Conservation (phyloP, 2,329 filamentous ascomycete genomes). For the Stenocarpella maydis region DNA sequence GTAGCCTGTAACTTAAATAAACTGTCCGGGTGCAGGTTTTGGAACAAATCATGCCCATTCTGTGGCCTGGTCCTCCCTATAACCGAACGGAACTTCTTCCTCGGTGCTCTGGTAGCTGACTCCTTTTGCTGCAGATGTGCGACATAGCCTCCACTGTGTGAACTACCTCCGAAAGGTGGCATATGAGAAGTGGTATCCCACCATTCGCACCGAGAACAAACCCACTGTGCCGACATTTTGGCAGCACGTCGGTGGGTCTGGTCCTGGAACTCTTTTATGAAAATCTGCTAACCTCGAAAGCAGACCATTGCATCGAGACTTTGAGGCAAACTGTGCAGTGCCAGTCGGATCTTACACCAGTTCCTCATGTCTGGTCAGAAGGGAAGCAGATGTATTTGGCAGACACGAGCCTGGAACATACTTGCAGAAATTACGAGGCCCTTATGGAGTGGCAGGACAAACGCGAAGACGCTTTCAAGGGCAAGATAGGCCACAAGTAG, state of each 20-base stretch:
- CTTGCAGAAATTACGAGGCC: neutral
- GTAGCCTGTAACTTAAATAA: too few relatives aligned
- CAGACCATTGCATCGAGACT: neutral
- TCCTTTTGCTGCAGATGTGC: too few relatives aligned
- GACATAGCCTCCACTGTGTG: neutral
- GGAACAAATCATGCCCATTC: too few relatives aligned
- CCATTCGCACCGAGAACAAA: neutral
- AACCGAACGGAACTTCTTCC: too few relatives aligned
- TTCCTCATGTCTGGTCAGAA: neutral
- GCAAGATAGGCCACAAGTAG: neutral
- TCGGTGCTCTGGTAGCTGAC: too few relatives aligned
- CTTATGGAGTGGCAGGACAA: neutral
- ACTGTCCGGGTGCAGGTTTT: too few relatives aligned
- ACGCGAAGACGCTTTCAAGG: neutral
- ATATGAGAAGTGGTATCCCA: constrained; percentile 1
- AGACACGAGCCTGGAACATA: neutral
- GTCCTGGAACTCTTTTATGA: neutral
- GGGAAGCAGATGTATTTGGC: neutral
- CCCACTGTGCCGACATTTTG: neutral
- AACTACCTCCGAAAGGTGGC: neutral
- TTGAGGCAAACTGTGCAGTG: neutral
- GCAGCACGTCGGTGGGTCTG: neutral
- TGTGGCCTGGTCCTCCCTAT: too few relatives aligned
- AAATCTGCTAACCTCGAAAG: neutral
- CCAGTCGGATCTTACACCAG: neutral